These are phyloP conservation scores for Typha latifolia DNA, from an alignment of 176 grass and related monocot species.

Conservation along the genomic window DNA sequence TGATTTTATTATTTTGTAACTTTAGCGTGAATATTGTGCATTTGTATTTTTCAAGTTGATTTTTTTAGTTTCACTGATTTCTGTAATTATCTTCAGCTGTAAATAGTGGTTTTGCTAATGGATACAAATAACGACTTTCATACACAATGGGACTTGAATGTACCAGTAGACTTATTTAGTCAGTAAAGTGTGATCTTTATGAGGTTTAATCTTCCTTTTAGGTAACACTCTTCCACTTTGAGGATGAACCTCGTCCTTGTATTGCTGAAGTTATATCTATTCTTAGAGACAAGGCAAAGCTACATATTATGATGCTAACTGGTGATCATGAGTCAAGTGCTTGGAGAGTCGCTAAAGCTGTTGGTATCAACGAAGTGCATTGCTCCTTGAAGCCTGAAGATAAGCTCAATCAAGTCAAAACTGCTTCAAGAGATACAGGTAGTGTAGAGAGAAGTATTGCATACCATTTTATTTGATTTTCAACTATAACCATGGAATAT, in stretches of 20 bases:
- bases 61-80: too few species aligned
- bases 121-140: too few species aligned
- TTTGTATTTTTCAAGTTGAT: too few species aligned
- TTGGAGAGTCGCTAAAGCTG: slow-evolving; percentile 75
- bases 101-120: too few species aligned
- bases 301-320: slow-evolving; percentile 93
- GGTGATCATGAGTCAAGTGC: slow-evolving; percentile 96
- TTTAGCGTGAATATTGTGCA: background rate
- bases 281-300: slow-evolving; percentile 68
- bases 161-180: background rate
- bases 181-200: slow-evolving; percentile 2
- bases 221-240: slow-evolving; percentile 96
- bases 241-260: slow-evolving; percentile 75
- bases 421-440: slow-evolving; percentile 78
- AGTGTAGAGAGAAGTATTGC: too few species aligned
- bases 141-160: too few species aligned
- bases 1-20: background rate
- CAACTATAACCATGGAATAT: too few species aligned
- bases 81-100: too few species aligned
- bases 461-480: too few species aligned
- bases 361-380: slow-evolving; percentile 78
- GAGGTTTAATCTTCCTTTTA: slow-evolving; percentile 14
- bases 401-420: slow-evolving; percentile 92
- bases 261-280: slow-evolving; percentile 84
- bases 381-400: slow-evolving; percentile 86